Percentiles rank a stretch among this genome's conserved stretches.
These are phyloP conservation scores for Diaporthe destruens DNA, from an alignment of 2,329 filamentous ascomycete genomes.

Conservation along the genomic window DNA sequence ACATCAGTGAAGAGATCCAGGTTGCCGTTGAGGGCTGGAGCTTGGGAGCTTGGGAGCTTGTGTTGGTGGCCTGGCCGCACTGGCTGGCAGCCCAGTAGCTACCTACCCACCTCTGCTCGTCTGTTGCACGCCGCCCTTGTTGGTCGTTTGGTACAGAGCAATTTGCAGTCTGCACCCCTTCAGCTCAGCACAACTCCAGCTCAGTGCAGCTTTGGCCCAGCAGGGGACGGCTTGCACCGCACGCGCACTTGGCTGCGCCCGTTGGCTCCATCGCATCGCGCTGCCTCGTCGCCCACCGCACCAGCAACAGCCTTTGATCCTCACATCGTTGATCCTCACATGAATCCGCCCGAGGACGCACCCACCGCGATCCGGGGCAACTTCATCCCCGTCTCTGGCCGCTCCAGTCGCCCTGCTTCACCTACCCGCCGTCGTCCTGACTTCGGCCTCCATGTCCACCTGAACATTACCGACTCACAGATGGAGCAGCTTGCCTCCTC, in stretches of 20 bases:
- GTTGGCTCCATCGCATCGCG: neutral
- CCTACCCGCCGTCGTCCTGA: constrained; percentile 52
- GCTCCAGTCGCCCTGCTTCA: constrained; percentile 50
- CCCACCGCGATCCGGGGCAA: constrained; percentile 52
- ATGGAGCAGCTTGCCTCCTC: constrained; percentile 62
- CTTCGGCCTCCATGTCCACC: constrained; percentile 59
- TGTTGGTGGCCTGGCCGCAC: neutral
- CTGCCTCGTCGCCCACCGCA: neutral
- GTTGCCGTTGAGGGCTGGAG: too few relatives aligned
- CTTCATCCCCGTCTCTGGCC: constrained; percentile 53
- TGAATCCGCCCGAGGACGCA: constrained; percentile 40
- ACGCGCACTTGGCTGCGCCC: neutral
- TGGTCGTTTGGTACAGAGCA: too few relatives aligned
- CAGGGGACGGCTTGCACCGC: neutral
- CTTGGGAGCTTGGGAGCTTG: neutral
- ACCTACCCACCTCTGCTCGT: neutral
- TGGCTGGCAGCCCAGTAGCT: neutral
- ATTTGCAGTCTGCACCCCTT: neutral
- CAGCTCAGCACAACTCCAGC: too few relatives aligned
- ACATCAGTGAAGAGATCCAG: too few relatives aligned
- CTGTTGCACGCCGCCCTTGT: neutral
- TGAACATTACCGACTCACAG: constrained; percentile 63
- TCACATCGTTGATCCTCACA: constrained; percentile 36
- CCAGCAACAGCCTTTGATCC: constrained; percentile 2
- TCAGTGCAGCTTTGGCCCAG: neutral